phyloP scores from a whole-genome alignment of 2,329 filamentous ascomycete genomes.

The Biscogniauxia marginata region DNA sequence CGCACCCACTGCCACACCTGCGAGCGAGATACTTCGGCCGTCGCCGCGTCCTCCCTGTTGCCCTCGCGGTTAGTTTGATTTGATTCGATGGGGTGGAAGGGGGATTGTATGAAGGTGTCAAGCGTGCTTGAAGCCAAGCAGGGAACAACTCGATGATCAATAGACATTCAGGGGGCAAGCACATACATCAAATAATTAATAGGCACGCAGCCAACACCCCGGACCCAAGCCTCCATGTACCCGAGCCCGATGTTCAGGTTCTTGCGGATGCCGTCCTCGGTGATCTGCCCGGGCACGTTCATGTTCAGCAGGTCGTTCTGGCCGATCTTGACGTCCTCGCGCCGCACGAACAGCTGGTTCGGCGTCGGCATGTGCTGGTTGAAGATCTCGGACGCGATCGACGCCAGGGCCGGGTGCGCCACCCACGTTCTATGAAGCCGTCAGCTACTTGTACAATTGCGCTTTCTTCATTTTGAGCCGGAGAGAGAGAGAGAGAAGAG shows the following conservation, averaged over 20 bases:
- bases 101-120: not conserved
- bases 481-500: not conserved
- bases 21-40: conserved; percentile 88
- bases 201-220: conserved; percentile 90
- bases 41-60: conserved; percentile 82
- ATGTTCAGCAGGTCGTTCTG: conserved; percentile 95
- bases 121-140: conserved; percentile 1
- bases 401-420: conserved; percentile 87
- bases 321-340: conserved; percentile 83
- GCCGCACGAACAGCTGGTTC: conserved; percentile 89
- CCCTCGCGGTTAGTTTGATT: conserved; percentile 2
- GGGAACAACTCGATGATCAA: not conserved
- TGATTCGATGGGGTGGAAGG: not conserved
- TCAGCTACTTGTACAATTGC: conserved; percentile 7
- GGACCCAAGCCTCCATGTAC: conserved; percentile 99
- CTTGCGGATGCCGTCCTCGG: conserved; percentile 93
- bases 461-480: not conserved
- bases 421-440: conserved; percentile 92
- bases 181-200: conserved; percentile 92
- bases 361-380: conserved; percentile 98
- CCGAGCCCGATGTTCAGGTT: conserved; percentile 95
- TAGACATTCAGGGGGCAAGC: not conserved
- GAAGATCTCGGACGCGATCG: conserved; percentile 89
- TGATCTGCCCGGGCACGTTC: conserved; percentile 91
- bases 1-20: conserved; percentile 97